Conservation (phyloP, 1,284 basidiomycete genomes). For the Marasmius tenuissimus region DNA sequence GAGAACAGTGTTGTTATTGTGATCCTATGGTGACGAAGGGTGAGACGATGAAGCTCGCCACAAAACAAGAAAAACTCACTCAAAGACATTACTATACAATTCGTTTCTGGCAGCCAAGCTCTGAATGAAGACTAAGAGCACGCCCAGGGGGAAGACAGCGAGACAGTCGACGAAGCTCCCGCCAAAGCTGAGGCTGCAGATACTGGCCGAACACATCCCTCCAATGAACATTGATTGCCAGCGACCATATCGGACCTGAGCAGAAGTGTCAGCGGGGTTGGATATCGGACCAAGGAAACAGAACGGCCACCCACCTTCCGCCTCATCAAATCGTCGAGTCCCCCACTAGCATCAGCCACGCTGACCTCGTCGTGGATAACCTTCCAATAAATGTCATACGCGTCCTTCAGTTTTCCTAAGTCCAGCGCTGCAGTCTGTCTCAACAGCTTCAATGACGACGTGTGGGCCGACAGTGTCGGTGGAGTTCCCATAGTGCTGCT, state of each 20-base stretch:
- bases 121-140: constrained; percentile 78
- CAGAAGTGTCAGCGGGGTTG: neutral
- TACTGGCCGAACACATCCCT: constrained; percentile 80
- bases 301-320: neutral
- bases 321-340: constrained; percentile 77
- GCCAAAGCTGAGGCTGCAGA: constrained; percentile 70
- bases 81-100: constrained; percentile 85
- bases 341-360: constrained; percentile 75
- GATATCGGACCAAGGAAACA: neutral
- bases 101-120: constrained; percentile 76
- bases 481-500: neutral
- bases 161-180: constrained; percentile 84
- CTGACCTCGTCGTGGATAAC: constrained; percentile 85
- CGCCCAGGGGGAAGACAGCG: constrained; percentile 76
- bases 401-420: constrained; percentile 76
- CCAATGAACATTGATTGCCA: constrained; percentile 76
- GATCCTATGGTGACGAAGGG: constrained; percentile 44
- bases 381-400: constrained; percentile 82
- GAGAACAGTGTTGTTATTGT: constrained; percentile 79
- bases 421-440: constrained; percentile 76
- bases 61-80: constrained; percentile 45
- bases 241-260: constrained; percentile 59
- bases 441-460: constrained; percentile 85
- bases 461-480: constrained; percentile 65
- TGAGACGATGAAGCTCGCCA: neutral